These are phyloP conservation scores for Claviceps sp. DNA, from an alignment of 2,329 filamentous ascomycete species.

Conservation along the genomic window DNA sequence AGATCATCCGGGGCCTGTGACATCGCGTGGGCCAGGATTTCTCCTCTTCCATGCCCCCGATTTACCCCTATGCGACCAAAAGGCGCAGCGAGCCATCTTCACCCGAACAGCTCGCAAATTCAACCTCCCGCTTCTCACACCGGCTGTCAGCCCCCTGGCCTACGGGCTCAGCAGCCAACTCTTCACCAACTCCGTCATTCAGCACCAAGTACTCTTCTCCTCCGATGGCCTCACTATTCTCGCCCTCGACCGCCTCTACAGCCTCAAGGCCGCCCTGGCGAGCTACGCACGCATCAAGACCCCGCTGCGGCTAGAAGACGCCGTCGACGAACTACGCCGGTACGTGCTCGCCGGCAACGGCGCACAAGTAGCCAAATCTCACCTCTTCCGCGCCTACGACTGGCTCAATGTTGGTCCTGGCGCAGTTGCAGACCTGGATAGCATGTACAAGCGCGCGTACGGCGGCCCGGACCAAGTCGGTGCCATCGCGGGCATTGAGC, in stretches of 20 bases:
- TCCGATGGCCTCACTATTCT: constrained; percentile 45
- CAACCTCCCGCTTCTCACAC: constrained; percentile 27
- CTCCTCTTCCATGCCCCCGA: constrained; percentile 35
- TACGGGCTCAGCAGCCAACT: constrained; percentile 37
- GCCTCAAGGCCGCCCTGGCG: constrained; percentile 47
- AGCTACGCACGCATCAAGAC: constrained; percentile 37
- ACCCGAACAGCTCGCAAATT: constrained; percentile 38
- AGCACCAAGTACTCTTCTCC: constrained; percentile 49
- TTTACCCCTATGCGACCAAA: constrained; percentile 33
- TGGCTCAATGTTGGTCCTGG: constrained; percentile 39
- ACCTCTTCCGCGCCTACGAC: constrained; percentile 41
- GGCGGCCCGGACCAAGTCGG: constrained; percentile 32
- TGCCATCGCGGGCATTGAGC: constrained; percentile 29
- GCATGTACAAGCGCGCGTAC: constrained; percentile 43
- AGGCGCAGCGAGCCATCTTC: constrained; percentile 32
- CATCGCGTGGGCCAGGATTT: constrained; percentile 33
- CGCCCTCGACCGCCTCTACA: constrained; percentile 49
- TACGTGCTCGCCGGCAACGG: constrained; percentile 42
- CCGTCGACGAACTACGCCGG: constrained; percentile 49
- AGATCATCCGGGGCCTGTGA: constrained; percentile 17
- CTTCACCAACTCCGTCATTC: constrained; percentile 40
- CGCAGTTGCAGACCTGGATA: constrained; percentile 39
- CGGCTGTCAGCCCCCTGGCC: constrained; percentile 27
- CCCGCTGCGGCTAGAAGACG: constrained; percentile 38
- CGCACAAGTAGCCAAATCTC: constrained; percentile 32